These are phyloP conservation scores for Boletus vinaceobasis DNA, from an alignment of 768 basidiomycete species.

Conservation along the genomic window DNA sequence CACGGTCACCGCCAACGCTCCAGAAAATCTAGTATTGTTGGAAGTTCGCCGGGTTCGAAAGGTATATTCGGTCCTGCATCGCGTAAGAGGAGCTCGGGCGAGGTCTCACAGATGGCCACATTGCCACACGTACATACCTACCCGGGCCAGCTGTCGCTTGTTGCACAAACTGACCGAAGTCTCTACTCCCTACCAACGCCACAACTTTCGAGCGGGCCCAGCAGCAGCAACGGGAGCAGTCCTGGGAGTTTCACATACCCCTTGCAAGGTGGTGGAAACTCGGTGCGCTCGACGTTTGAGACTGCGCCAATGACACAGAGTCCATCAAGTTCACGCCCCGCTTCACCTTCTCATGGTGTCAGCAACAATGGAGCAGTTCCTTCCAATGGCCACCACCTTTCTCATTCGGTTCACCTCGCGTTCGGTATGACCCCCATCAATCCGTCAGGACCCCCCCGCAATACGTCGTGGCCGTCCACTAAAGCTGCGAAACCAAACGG, in stretches of 20 bases:
- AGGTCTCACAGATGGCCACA: slow-evolving; percentile 27
- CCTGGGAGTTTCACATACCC: slow-evolving; percentile 51
- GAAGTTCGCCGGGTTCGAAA: slow-evolving; percentile 36
- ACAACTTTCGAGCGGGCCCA: slow-evolving; percentile 61
- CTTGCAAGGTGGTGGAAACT: slow-evolving; percentile 15
- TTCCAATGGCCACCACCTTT: slow-evolving; percentile 60
- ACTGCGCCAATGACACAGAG: slow-evolving; percentile 35
- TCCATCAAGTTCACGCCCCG: slow-evolving; percentile 56
- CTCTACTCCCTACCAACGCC: slow-evolving; percentile 48
- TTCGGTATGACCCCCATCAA: slow-evolving; percentile 92
- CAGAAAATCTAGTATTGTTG: slow-evolving; percentile 32
- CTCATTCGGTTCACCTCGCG: slow-evolving; percentile 79
- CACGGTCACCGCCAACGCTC: slow-evolving; percentile 25
- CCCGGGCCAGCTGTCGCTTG: slow-evolving; percentile 31
- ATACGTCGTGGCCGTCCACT: slow-evolving; percentile 37
- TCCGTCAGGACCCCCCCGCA: slow-evolving; percentile 31
- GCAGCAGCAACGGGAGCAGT: slow-evolving; percentile 57
- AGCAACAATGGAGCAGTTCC: slow-evolving; percentile 23
- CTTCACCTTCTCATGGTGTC: slow-evolving; percentile 49
- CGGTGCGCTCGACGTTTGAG: slow-evolving; percentile 24
- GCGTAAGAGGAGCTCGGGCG: slow-evolving; percentile 32
- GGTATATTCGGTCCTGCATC: slow-evolving; percentile 25
- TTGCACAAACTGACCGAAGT: slow-evolving; percentile 24
- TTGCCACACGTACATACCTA: slow-evolving; percentile 33
- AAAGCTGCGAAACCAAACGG: slow-evolving; percentile 12